phyloP scores from a whole-genome alignment of 1,284 basidiomycete species.

The Porogramme epimiltina region DNA sequence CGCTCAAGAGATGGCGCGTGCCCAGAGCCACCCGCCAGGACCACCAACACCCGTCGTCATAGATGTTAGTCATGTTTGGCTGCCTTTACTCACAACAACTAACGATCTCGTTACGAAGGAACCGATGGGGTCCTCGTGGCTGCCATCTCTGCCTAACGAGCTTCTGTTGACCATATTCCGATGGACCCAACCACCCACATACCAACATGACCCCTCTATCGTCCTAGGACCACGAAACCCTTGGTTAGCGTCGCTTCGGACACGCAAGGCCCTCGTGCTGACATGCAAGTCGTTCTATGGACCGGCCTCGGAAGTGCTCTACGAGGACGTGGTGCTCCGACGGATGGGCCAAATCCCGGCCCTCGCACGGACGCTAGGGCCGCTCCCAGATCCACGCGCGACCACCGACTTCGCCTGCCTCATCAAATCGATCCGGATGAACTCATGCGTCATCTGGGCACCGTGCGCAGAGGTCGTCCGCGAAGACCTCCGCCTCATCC shows the following conservation, averaged over 20 bases:
- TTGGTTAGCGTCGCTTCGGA: not conserved
- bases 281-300: conserved; percentile 12
- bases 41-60: too few species aligned
- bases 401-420: not conserved
- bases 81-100: too few species aligned
- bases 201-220: too few species aligned
- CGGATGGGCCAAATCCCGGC: conserved; percentile 15
- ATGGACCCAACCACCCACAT: too few species aligned
- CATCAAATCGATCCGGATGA: conserved; percentile 10
- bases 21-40: too few species aligned
- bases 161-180: too few species aligned
- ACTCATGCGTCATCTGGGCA: conserved; percentile 10
- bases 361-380: conserved; percentile 7
- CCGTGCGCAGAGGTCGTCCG: conserved; percentile 10
- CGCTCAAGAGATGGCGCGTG: too few species aligned
- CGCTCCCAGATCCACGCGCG: not conserved
- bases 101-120: too few species aligned
- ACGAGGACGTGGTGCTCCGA: conserved; percentile 17
- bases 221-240: not conserved
- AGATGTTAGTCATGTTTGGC: too few species aligned
- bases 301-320: conserved; percentile 9
- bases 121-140: too few species aligned
- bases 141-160: too few species aligned
- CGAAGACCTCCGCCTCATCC: conserved; percentile 10
- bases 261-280: not conserved